Percentiles rank a stretch among this genome's conserved stretches.
phyloP scores from a whole-genome alignment of 768 basidiomycete genomes.

The Pleurotus djamor region DNA sequence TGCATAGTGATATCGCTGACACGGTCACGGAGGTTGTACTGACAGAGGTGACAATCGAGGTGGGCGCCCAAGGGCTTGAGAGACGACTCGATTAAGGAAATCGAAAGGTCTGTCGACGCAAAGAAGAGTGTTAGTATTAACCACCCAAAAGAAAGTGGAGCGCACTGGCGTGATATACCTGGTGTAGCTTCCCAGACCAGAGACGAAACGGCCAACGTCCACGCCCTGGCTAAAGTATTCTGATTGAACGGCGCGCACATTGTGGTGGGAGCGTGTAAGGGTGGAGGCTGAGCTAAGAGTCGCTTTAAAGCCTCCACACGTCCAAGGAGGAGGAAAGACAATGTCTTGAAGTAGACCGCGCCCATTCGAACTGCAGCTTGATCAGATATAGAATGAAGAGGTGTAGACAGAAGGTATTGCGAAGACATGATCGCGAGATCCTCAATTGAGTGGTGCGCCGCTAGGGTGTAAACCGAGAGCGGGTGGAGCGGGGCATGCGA shows the following conservation, averaged over 20 bases:
- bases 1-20: not conserved
- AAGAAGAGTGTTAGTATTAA: not conserved
- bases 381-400: not conserved
- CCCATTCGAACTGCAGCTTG: not conserved
- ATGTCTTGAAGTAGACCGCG: not conserved
- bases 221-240: not conserved
- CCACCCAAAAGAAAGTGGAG: not conserved
- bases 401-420: not conserved
- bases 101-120: not conserved
- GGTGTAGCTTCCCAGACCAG: not conserved
- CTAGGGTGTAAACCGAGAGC: not conserved
- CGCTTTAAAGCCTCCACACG: slow-evolving; percentile 42
- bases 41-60: not conserved
- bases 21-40: not conserved
- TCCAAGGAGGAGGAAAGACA: not conserved
- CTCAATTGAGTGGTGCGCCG: not conserved
- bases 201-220: not conserved
- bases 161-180: not conserved
- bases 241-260: not conserved
- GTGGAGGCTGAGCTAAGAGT: slow-evolving; percentile 70
- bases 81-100: not conserved
- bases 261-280: slow-evolving; percentile 73
- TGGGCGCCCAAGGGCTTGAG: not conserved
- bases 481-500: not conserved
- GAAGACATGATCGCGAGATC: not conserved